Evolutionary conservation across 139 green algal genomes (phyloP).

Genomic region (Pseudopediastrum boryanum): DNA sequence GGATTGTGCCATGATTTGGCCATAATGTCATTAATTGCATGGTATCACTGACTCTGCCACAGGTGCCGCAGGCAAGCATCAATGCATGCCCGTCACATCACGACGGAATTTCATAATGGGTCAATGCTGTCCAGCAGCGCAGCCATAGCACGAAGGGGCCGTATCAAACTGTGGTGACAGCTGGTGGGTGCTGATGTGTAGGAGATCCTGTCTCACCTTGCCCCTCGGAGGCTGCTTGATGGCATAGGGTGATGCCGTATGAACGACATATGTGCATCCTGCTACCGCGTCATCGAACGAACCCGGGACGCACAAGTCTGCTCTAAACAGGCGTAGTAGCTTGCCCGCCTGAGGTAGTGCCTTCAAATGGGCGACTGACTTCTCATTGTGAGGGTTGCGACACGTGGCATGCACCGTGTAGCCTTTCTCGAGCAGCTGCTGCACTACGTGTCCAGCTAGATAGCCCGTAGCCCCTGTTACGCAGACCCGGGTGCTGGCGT

Average conservation of each 20-base stretch:
- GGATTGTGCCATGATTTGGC: too few relatives aligned
- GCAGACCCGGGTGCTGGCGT: too few relatives aligned
- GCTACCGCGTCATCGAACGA: slow-evolving; percentile 45
- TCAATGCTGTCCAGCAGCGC: too few relatives aligned
- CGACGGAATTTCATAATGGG: too few relatives aligned
- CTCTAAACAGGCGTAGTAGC: slow-evolving; percentile 51
- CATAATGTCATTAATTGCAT: too few relatives aligned
- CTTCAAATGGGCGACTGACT: slow-evolving; percentile 29
- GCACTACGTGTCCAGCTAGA: slow-evolving; percentile 50
- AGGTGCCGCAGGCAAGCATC: too few relatives aligned
- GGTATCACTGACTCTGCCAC: too few relatives aligned
- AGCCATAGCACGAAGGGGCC: too few relatives aligned
- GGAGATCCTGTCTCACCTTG: too few relatives aligned
- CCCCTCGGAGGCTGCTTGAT: slow-evolving; percentile 18
- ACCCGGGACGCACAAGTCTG: slow-evolving; percentile 45
- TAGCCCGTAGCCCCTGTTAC: slow-evolving; percentile 52
- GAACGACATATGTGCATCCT: slow-evolving; percentile 62
- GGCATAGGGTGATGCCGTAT: slow-evolving; percentile 57
- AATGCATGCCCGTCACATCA: too few relatives aligned
- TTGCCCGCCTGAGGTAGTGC: slow-evolving; percentile 47
- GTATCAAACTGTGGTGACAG: too few relatives aligned
- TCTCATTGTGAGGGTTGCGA: slow-evolving; percentile 30
- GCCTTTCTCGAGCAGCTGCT: slow-evolving; percentile 54
- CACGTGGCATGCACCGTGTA: slow-evolving; percentile 53
- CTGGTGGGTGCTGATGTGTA: too few relatives aligned